These are phyloP conservation scores for Bathelium albidoporum DNA, from an alignment of 495 filamentous ascomycete genomes.

Conservation along the genomic window DNA sequence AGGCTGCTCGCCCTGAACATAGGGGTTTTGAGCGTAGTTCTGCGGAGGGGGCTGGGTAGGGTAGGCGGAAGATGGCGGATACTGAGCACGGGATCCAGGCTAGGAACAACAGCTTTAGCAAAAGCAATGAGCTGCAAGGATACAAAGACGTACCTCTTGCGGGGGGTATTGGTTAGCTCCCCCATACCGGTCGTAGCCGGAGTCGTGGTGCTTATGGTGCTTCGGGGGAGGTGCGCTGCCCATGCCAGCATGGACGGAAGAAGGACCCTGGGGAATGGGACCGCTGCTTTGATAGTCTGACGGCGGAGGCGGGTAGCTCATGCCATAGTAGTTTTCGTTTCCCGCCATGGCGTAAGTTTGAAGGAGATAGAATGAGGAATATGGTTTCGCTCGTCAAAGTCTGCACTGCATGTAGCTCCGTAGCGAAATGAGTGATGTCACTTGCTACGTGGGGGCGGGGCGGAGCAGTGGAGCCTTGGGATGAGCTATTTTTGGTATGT, in stretches of 20 bases:
- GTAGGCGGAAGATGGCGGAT: not conserved
- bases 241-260: not conserved
- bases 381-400: not conserved
- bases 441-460: not conserved
- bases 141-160: not conserved
- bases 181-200: conserved; percentile 2
- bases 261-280: not conserved
- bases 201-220: conserved; percentile 1
- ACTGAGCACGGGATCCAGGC: not conserved
- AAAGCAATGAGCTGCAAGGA: not conserved
- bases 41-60: not conserved
- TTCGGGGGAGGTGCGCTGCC: not conserved
- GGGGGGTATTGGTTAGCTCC: conserved; percentile 2
- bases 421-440: not conserved
- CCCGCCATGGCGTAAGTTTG: not conserved
- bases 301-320: conserved; percentile 1
- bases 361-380: not conserved
- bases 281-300: conserved; percentile 1
- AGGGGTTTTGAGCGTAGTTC: not conserved
- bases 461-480: not conserved
- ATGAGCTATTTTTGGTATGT: not conserved
- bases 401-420: not conserved
- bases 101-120: not conserved
- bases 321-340: not conserved
- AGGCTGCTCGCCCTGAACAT: not conserved